Conservation (phyloP, 2,329 filamentous ascomycete genomes). For the Myotisia sp. region DNA sequence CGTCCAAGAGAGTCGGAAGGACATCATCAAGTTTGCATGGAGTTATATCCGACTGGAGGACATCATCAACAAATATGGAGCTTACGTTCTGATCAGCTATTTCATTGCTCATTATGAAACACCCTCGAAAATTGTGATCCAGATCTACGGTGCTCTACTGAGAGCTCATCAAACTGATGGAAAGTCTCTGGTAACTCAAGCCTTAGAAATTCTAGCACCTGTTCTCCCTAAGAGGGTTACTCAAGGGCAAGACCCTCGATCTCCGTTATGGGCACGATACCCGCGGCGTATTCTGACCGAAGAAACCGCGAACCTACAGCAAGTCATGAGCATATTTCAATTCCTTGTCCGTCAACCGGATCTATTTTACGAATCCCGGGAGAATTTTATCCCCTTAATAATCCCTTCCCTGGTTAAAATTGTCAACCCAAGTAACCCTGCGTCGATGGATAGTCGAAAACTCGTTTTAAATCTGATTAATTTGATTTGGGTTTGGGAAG, state of each 20-base stretch:
- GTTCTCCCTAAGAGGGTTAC: constrained; percentile 73
- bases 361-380: constrained; percentile 85
- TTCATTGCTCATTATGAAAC: constrained; percentile 97
- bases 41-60: constrained; percentile 97
- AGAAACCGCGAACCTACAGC: constrained; percentile 86
- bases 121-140: constrained; percentile 84
- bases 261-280: constrained; percentile 74
- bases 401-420: constrained; percentile 83
- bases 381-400: constrained; percentile 79
- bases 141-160: constrained; percentile 83
- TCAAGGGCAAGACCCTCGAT: constrained; percentile 47
- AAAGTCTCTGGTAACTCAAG: constrained; percentile 79
- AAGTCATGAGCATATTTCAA: constrained; percentile 94
- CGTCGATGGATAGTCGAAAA: constrained; percentile 77
- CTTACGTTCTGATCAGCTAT: constrained; percentile 92
- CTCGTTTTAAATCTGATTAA: constrained; percentile 81
- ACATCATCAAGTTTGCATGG: constrained; percentile 99
- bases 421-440: constrained; percentile 55
- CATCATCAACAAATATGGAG: constrained; percentile 96
- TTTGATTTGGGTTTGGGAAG: constrained; percentile 85
- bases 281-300: constrained; percentile 84
- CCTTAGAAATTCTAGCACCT: constrained; percentile 85
- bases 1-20: constrained; percentile 82
- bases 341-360: constrained; percentile 87
- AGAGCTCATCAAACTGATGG: constrained; percentile 94